These are phyloP conservation scores for Pulveroboletus sp. DNA, from an alignment of 768 basidiomycete genomes.

Conservation along the genomic window DNA sequence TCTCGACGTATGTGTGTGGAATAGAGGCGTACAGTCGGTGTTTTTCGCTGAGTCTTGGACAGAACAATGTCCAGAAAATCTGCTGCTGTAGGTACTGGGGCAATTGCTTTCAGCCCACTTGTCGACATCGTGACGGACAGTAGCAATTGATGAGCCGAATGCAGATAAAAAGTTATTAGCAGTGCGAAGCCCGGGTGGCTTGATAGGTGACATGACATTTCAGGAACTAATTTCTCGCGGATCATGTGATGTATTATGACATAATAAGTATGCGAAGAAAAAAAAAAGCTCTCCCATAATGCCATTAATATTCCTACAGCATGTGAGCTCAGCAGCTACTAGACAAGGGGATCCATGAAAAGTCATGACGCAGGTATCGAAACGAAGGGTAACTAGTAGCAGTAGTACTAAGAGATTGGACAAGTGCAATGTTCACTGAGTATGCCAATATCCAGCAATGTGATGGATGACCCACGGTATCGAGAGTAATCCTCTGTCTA, in stretches of 20 bases:
- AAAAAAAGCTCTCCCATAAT: background rate
- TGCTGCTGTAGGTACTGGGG: conserved; percentile 94
- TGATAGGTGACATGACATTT: conserved; percentile 7
- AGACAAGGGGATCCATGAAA: conserved; percentile 21
- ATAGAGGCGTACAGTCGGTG: conserved; percentile 68
- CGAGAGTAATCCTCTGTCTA: conserved; percentile 8
- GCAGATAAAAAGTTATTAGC: conserved; percentile 11
- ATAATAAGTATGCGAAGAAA: too few species aligned
- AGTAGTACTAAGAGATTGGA: conserved; percentile 18
- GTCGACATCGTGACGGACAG: conserved; percentile 55
- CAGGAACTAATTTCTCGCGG: conserved; percentile 10
- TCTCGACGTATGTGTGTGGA: background rate
- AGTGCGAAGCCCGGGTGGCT: too few species aligned
- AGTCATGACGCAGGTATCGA: conserved; percentile 21
- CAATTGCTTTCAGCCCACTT: conserved; percentile 92
- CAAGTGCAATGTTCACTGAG: conserved; percentile 12
- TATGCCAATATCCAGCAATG: conserved; percentile 12
- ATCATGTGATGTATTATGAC: conserved; percentile 6
- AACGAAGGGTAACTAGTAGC: conserved; percentile 25
- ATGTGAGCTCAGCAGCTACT: conserved; percentile 18
- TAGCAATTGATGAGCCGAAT: conserved; percentile 1
- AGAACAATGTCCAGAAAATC: conserved; percentile 95
- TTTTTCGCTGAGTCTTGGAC: conserved; percentile 95
- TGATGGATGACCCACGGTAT: conserved; percentile 3
- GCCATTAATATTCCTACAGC: conserved; percentile 18